Evolutionary conservation across 495 filamentous ascomycete species (phyloP), one percentile per base, ranked within the genome.

Genomic region (Talaromyces adpressus): DNA sequence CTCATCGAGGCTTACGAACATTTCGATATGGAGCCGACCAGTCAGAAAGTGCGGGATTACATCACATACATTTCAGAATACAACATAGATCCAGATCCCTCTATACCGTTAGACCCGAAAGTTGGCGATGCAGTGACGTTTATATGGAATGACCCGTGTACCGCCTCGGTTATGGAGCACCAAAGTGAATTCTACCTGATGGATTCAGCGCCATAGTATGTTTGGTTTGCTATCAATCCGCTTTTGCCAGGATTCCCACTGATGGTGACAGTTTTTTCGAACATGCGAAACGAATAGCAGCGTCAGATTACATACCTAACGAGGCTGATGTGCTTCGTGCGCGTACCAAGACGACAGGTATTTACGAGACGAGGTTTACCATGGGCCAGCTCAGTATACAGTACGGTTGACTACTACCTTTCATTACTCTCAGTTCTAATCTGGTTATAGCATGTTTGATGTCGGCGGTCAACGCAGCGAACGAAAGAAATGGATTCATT

Each of bases 401-500:
- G 94, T 98, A 87, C 70, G 91, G 0, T 27, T 27, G 20, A 56
- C 52, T 29, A 6, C 6, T 0, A 27, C 23, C 12, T 14, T 56
- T 25, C 0, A 4, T 25, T 4, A 16, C 1, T 4, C 5, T 3
- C 52, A 56, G n/a, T 56, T 18, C 66, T 71, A 57, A 74, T 58
- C 14, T 29, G 59, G 51, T 57, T 58, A 64, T 66, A 97, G 92
- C 81, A 98, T 98, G 94, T 98, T 98, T 72, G 94, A 98, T 73
- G 94, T 98, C 22, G 94, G 94, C 63, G 94, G 94, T 34, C 94
- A 98, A 78, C 81, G 94, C 67, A 97, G 92, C 73, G 94, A 98
- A 73, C 86, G 94, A 61, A 98, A 98, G 78, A 98, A 98, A 77
- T 98, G 94, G 94, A 98, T 98, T 69, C 94, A 98, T 77, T 98